These are phyloP conservation scores for Corymbia citriodora DNA, from an alignment of 441 rosid genomes.

Conservation along the genomic window DNA sequence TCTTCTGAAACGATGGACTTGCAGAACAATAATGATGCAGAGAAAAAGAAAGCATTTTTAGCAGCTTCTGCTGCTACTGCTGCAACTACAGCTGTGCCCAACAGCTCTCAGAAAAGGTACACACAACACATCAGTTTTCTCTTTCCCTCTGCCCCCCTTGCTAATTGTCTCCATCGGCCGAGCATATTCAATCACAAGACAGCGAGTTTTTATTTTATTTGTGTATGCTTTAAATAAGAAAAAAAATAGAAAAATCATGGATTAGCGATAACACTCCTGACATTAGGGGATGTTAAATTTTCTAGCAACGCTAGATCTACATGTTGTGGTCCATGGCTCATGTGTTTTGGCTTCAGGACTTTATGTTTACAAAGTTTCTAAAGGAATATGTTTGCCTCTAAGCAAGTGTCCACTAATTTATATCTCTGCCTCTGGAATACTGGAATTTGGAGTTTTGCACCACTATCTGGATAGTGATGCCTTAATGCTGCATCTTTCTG, in stretches of 20 bases:
- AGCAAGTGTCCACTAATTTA: neutral
- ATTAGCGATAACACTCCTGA: neutral
- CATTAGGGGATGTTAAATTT: neutral
- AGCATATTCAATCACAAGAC: neutral
- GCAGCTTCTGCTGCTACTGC: constrained; percentile 36
- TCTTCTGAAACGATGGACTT: constrained; percentile 40
- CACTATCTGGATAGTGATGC: neutral
- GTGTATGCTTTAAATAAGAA: neutral
- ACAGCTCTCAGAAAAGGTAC: constrained; percentile 85
- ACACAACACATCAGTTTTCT: constrained; percentile 18
- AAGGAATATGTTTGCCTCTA: neutral
- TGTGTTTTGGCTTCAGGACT: neutral
- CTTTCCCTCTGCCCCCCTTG: neutral
- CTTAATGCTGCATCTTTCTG: neutral
- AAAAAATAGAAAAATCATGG: neutral
- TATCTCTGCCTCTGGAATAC: neutral
- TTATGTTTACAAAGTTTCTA: neutral
- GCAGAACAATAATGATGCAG: constrained; percentile 16
- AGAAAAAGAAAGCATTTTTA: constrained; percentile 40
- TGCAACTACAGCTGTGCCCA: constrained; percentile 49
- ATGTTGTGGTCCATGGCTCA: neutral
- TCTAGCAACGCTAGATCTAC: neutral
- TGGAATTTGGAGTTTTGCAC: neutral
- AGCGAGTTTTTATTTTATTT: neutral
- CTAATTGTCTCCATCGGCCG: neutral